Percentiles rank a stretch among this genome's conserved stretches.
Conservation (phyloP, 805 yeast species). For the Candida sanyiensis region DNA sequence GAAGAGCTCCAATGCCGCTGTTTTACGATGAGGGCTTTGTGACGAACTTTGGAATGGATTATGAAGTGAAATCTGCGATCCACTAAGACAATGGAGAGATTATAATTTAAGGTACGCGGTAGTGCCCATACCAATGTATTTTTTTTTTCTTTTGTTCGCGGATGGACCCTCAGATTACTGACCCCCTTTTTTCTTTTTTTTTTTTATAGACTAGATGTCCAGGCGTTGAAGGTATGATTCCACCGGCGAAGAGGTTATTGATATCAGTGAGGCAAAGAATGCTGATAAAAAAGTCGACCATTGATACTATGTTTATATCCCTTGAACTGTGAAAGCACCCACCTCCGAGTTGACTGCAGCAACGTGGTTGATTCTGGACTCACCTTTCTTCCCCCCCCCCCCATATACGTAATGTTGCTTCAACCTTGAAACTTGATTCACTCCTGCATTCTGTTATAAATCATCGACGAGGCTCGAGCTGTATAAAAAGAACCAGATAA, state of each 20-base stretch:
- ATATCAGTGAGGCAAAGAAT: neutral
- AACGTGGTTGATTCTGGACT: neutral
- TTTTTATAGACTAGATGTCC: too few species aligned
- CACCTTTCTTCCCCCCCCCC: slow-evolving; percentile 1
- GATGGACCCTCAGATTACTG: too few species aligned
- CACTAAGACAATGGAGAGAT: too few species aligned
- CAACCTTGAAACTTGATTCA: neutral
- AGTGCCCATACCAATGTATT: too few species aligned
- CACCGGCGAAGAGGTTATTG: neutral
- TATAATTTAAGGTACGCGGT: too few species aligned
- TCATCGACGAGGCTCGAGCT: neutral
- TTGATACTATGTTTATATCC: neutral
- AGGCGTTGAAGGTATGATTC: neutral
- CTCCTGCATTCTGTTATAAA: neutral
- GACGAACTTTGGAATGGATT: slow-evolving; percentile 24
- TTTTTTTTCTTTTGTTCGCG: too few species aligned
- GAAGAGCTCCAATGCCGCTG: slow-evolving; percentile 31
- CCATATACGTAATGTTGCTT: neutral
- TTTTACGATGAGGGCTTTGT: slow-evolving; percentile 30
- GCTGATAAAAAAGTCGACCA: too few species aligned
- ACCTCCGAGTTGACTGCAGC: too few species aligned
- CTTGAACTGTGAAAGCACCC: neutral
- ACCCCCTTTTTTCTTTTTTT: too few species aligned
- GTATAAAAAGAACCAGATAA: too few species aligned
- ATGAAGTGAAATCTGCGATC: neutral